These are phyloP conservation scores for Alopecurus myosuroides DNA, from an alignment of 176 grass and related monocot genomes.

Conservation along the genomic window DNA sequence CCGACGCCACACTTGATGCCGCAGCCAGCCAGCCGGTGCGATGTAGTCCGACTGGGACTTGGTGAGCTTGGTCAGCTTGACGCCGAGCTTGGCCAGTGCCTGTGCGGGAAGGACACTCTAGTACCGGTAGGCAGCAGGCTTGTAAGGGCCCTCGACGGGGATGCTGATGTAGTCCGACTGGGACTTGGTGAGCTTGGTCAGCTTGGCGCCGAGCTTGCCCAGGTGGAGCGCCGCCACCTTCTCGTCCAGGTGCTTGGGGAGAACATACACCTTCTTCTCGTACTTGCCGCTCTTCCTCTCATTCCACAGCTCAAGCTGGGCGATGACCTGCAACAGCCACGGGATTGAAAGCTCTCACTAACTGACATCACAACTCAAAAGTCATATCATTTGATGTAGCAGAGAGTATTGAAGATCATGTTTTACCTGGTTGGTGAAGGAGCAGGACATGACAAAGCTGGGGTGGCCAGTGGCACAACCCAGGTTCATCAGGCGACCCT, in stretches of 20 bases:
- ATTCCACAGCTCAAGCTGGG: constrained; percentile 94
- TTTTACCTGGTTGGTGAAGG: constrained; percentile 97
- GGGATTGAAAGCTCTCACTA: not conserved
- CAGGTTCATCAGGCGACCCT: constrained; percentile 98
- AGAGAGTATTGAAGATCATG: not conserved
- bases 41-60: constrained; percentile 59
- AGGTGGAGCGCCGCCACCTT: constrained; percentile 95
- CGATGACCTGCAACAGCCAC: constrained; percentile 65
- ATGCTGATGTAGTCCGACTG: constrained; percentile 85
- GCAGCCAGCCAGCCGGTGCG: not conserved
- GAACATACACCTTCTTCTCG: constrained; percentile 96
- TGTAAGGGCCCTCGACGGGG: constrained; percentile 78
- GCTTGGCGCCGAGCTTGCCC: constrained; percentile 82
- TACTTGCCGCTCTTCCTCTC: constrained; percentile 86
- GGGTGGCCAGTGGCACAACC: constrained; percentile 94
- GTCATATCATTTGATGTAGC: too few relatives aligned
- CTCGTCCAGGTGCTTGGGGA: constrained; percentile 95
- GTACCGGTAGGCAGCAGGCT: constrained; percentile 84
- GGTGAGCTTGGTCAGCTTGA: constrained; percentile 73
- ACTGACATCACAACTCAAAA: too few relatives aligned
- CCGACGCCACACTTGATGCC: too few relatives aligned
- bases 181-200: constrained; percentile 70
- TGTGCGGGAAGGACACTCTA: constrained; percentile 24
- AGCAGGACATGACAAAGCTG: constrained; percentile 99
- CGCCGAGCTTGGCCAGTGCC: constrained; percentile 89